A percentile compares a stretch with the other conserved stretches of the same genome.
phyloP scores from a whole-genome alignment of 1,139 yeast species.

The Taphrina deformans region DNA sequence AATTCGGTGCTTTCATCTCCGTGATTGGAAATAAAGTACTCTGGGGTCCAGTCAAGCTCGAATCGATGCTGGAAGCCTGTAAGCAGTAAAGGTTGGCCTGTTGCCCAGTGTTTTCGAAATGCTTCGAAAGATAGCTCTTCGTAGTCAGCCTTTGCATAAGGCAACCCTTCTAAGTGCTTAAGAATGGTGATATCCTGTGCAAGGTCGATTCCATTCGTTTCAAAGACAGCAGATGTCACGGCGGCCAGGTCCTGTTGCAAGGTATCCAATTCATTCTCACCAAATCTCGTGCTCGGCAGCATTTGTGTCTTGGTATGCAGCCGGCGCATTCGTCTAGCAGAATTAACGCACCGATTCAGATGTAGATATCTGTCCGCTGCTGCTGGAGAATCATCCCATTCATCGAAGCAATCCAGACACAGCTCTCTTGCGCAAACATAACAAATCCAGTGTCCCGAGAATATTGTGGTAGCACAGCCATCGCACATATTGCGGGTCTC shows the following conservation, averaged over 20 bases:
- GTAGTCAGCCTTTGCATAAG: neutral
- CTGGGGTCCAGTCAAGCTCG: slow-evolving; percentile 33
- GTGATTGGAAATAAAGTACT: slow-evolving; percentile 24
- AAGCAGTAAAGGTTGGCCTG: slow-evolving; percentile 36
- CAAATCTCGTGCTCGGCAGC: slow-evolving; percentile 36
- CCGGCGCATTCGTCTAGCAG: slow-evolving; percentile 18
- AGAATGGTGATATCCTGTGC: neutral
- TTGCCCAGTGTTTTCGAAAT: slow-evolving; percentile 36
- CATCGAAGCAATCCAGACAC: slow-evolving; percentile 37
- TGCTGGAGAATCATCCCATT: slow-evolving; percentile 33
- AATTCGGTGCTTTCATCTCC: slow-evolving; percentile 34
- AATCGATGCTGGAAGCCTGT: slow-evolving; percentile 25
- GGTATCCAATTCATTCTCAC: slow-evolving; percentile 32
- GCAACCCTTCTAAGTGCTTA: neutral
- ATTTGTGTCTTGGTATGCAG: slow-evolving; percentile 33
- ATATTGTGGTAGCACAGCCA: slow-evolving; percentile 37
- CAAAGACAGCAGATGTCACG: neutral
- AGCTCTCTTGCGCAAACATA: slow-evolving; percentile 38
- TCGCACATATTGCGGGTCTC: slow-evolving; percentile 36
- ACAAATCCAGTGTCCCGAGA: slow-evolving; percentile 37
- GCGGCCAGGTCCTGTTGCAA: slow-evolving; percentile 20
- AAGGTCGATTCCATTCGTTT: neutral
- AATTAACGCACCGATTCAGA: slow-evolving; percentile 37
- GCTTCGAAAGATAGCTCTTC: slow-evolving; percentile 26
- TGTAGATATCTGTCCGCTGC: slow-evolving; percentile 16